phyloP scores from a whole-genome alignment of 2,329 filamentous ascomycete species.

The Verticillium albo-atrum region DNA sequence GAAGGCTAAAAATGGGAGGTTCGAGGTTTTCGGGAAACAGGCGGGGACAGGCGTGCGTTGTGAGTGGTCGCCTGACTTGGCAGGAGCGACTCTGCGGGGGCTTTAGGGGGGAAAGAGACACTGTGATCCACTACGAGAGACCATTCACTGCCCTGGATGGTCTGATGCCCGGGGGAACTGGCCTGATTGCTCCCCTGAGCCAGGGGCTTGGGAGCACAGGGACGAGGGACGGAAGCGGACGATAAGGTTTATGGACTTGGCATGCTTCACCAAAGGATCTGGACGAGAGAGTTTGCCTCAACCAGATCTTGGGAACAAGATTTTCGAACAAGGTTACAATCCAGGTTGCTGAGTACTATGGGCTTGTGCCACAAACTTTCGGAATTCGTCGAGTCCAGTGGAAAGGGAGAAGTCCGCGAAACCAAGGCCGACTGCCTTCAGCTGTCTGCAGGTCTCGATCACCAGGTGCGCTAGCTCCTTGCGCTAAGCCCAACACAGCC shows the following conservation, averaged over 20 bases:
- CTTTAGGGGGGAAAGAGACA: background rate
- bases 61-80: background rate
- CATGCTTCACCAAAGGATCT: too few species aligned
- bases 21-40: constrained; percentile 1
- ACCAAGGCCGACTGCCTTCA: background rate
- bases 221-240: background rate
- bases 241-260: too few species aligned
- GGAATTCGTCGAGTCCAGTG: too few species aligned
- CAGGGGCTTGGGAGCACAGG: background rate
- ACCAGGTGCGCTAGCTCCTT: background rate
- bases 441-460: background rate
- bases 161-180: background rate
- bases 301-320: too few species aligned
- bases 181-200: background rate
- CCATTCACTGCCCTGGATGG: background rate
- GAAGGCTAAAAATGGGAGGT: constrained; percentile 1
- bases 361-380: too few species aligned
- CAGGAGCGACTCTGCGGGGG: background rate
- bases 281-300: too few species aligned
- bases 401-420: background rate
- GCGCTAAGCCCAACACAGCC: background rate
- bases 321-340: too few species aligned
- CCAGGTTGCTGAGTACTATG: too few species aligned
- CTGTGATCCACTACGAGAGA: background rate
- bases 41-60: background rate